Evolutionary conservation across 257 asterid species (phyloP), one percentile per base, ranked within the genome.

Genomic region (Ligustrum vulgare): DNA sequence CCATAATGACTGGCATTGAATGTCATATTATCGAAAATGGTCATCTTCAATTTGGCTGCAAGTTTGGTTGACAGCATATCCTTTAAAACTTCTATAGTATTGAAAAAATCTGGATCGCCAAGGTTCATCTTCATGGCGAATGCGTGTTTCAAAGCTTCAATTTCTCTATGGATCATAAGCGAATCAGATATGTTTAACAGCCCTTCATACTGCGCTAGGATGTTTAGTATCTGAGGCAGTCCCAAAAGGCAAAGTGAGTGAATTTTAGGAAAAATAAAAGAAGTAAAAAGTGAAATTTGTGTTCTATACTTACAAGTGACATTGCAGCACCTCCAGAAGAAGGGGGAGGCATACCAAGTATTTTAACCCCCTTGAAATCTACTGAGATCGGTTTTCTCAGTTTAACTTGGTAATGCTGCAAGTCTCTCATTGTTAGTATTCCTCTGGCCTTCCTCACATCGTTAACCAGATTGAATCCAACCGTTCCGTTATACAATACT

Each of bases 291-390:
- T 2, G n/a, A 47, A 28, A 39, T 1, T 65, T 51, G 32, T 22
- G 54, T 62, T 35, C 15, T 11, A 47, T 34, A 78, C 94, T 82
- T 80, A 91, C 97, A 23, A 91, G 90, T 16, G 86, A 75, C 80
- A 87, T 70, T 6, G 88, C 72, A 62, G 90, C 82, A 6, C 94
- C 96, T 7, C 93, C 97, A 5, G 91, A 68, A 4, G 97, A 92
- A 76, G 97, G 97, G 35, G 97, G 91, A 23, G 95, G 93, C 95
- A 89, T 86, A 69, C 86, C 75, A 2, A 86, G 71, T 43, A 92
- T 41, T 71, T 83, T 79, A 31, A 82, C 77, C 41, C 95, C 97
- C 89, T 86, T 77, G 2, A 80, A 75, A 2, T 74, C 66, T 12
- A 77, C 23, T 9, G 67, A 7, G 32, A 90, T 73, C 3, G 94